These are phyloP conservation scores for Stromatinia cepivora DNA, from an alignment of 2,329 filamentous ascomycete genomes.

Conservation along the genomic window DNA sequence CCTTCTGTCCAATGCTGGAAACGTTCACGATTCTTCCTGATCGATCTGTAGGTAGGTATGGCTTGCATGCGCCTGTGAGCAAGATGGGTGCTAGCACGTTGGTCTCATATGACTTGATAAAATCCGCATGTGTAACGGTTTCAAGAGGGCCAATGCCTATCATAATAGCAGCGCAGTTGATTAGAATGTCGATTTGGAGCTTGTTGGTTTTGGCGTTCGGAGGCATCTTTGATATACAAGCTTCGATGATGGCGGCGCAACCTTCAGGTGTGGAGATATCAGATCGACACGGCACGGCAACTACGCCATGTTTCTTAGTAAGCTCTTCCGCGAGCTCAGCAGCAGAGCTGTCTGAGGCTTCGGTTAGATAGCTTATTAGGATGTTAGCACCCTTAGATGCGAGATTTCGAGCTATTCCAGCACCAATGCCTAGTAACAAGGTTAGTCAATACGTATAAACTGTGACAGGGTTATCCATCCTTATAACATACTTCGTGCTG, in stretches of 20 bases:
- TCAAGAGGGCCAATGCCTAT: constrained; percentile 60
- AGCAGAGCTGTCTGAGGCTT: constrained; percentile 54
- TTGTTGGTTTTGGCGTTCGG: constrained; percentile 44
- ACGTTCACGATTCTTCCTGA: constrained; percentile 63
- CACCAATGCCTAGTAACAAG: constrained; percentile 64
- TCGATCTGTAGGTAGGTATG: constrained; percentile 67
- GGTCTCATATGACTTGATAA: constrained; percentile 69
- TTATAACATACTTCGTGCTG: constrained; percentile 61
- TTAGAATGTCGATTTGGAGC: constrained; percentile 73
- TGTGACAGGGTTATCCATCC: neutral
- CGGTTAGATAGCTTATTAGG: constrained; percentile 63
- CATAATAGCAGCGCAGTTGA: constrained; percentile 78
- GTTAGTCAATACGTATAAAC: neutral
- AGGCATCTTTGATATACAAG: constrained; percentile 44
- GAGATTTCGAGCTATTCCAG: constrained; percentile 60
- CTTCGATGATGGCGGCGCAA: constrained; percentile 57
- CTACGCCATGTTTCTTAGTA: constrained; percentile 55
- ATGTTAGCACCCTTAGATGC: constrained; percentile 63
- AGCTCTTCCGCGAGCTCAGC: constrained; percentile 56
- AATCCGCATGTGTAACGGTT: constrained; percentile 62
- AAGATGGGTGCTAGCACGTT: constrained; percentile 80
- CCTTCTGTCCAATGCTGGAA: constrained; percentile 55
- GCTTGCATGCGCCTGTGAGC: constrained; percentile 68
- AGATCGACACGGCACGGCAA: constrained; percentile 63
- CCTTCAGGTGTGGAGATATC: constrained; percentile 64